Conservation (phyloP, 108 stramenopile species). For the Phaeodactylum tricornutum region DNA sequence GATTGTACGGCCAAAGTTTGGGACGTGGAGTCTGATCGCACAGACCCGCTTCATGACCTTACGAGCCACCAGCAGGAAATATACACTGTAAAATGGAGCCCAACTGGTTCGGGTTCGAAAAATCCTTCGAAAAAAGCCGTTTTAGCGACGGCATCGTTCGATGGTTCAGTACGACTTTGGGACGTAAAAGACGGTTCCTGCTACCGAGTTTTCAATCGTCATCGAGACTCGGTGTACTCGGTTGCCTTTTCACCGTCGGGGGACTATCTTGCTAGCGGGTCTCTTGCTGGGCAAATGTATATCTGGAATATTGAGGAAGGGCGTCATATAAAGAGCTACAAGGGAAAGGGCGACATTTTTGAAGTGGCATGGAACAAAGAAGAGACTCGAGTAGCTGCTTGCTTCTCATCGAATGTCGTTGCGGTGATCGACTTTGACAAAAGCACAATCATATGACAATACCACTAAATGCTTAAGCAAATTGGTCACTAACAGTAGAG, state of each 20-base stretch:
- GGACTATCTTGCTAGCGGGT: constrained; percentile 74
- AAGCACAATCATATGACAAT: no score
- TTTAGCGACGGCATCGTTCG: constrained; percentile 92
- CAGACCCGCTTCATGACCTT: constrained; percentile 75
- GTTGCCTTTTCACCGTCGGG: constrained; percentile 86
- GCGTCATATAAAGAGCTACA: constrained; percentile 71
- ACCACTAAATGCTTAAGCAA: no score
- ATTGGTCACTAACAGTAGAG: no score
- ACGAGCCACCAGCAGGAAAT: constrained; percentile 90
- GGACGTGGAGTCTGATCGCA: constrained; percentile 54
- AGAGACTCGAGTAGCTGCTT: constrained; percentile 82
- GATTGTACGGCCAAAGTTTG: constrained; percentile 96
- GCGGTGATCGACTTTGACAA: constrained; percentile 70
- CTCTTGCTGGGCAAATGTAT: constrained; percentile 82
- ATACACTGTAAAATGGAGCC: constrained; percentile 95
- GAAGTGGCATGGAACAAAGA: constrained; percentile 92
- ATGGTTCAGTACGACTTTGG: constrained; percentile 92
- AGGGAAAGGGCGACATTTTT: constrained; percentile 87
- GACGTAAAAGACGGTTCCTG: constrained; percentile 77
- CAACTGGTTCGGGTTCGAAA: constrained; percentile 83
- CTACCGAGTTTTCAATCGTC: constrained; percentile 66
- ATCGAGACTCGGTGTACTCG: constrained; percentile 83
- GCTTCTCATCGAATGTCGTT: constrained; percentile 84
- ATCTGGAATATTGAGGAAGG: constrained; percentile 84
- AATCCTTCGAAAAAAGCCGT: constrained; percentile 79